phyloP scores from a whole-genome alignment of 2,329 filamentous ascomycete genomes.

The Didymella arachidicola region DNA sequence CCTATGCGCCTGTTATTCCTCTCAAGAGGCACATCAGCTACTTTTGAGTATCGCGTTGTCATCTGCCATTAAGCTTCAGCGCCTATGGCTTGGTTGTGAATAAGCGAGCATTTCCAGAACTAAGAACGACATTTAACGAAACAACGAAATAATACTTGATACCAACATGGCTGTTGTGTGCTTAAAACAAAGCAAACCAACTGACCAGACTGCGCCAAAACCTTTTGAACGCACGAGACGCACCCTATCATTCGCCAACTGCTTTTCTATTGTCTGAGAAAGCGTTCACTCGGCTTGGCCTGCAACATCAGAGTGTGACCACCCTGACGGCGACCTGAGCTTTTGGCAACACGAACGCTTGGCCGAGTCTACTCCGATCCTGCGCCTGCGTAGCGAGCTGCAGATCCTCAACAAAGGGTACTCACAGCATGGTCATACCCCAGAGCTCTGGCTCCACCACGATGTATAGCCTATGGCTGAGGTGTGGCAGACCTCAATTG shows the following conservation, averaged over 20 bases:
- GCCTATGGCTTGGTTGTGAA: neutral
- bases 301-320: neutral
- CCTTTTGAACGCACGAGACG: neutral
- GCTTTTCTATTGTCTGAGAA: neutral
- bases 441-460: neutral
- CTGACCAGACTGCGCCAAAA: neutral
- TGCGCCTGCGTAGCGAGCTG: neutral
- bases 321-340: slow-evolving; percentile 1
- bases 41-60: neutral
- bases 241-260: neutral
- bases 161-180: neutral
- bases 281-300: neutral
- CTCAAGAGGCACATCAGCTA: neutral
- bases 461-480: neutral
- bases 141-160: slow-evolving; percentile 4
- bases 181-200: neutral
- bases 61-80: neutral
- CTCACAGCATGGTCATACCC: neutral
- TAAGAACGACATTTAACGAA: slow-evolving; percentile 12
- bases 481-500: neutral
- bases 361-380: slow-evolving; percentile 19
- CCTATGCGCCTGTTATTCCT: neutral
- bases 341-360: slow-evolving; percentile 4
- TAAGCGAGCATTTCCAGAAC: slow-evolving; percentile 3
- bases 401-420: slow-evolving; percentile 4